Conservation (phyloP, 345 rosid species). For the Camelina laxa region DNA sequence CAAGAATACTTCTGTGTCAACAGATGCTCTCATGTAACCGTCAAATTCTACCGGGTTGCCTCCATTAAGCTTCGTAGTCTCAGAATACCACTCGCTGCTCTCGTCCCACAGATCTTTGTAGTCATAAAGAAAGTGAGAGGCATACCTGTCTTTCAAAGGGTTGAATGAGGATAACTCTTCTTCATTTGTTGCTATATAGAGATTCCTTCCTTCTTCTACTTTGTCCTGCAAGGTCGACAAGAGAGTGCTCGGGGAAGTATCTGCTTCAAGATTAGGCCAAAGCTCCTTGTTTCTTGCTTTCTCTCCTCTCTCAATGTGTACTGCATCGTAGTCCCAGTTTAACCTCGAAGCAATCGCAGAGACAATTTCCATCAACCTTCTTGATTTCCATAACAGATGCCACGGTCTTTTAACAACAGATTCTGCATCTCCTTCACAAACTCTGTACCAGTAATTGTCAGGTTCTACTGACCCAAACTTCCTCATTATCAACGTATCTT, state of each 20-base stretch:
- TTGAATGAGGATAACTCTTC: slow-evolving; percentile 65
- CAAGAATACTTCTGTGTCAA: slow-evolving; percentile 90
- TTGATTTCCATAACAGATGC: slow-evolving; percentile 92
- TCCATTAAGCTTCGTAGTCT: slow-evolving; percentile 78
- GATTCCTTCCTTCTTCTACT: slow-evolving; percentile 79
- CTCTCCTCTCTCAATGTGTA: slow-evolving; percentile 85
- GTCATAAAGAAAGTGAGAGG: slow-evolving; percentile 84
- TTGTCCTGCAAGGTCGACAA: slow-evolving; percentile 68
- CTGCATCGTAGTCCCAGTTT: slow-evolving; percentile 93
- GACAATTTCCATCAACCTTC: slow-evolving; percentile 87
- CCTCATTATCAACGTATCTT: slow-evolving; percentile 83
- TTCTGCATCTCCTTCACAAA: slow-evolving; percentile 91
- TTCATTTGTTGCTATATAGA: slow-evolving; percentile 87
- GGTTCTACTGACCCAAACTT: slow-evolving; percentile 91
- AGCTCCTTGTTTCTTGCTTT: slow-evolving; percentile 76
- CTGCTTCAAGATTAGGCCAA: slow-evolving; percentile 85
- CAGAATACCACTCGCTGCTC: slow-evolving; percentile 88
- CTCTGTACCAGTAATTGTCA: slow-evolving; percentile 95
- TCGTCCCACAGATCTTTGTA: slow-evolving; percentile 87
- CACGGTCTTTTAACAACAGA: slow-evolving; percentile 81
- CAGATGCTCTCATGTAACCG: slow-evolving; percentile 88
- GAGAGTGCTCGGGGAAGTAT: slow-evolving; percentile 65
- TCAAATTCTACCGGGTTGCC: slow-evolving; percentile 88
- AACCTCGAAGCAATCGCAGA: slow-evolving; percentile 70
- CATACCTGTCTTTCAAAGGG: slow-evolving; percentile 79